Evolutionary conservation across 805 yeast genomes (phyloP).

Genomic region (Sugiyamaella marilandica): DNA sequence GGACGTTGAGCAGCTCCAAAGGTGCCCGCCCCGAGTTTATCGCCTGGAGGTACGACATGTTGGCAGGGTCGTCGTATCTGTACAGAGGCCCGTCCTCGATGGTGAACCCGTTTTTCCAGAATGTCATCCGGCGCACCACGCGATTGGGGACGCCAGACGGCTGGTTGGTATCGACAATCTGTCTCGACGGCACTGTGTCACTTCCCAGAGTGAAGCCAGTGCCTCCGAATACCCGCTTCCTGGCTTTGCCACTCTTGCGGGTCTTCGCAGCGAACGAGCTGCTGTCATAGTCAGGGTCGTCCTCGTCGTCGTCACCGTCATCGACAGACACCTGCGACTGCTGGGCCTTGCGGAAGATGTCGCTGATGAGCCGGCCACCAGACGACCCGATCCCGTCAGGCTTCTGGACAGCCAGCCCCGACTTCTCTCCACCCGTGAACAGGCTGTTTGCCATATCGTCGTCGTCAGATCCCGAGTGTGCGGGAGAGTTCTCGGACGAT

Average conservation of each 20-base stretch:
- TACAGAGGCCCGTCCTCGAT: conserved; percentile 86
- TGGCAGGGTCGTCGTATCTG: conserved; percentile 90
- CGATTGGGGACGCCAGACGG: conserved; percentile 36
- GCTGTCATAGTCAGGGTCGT: conserved; percentile 9
- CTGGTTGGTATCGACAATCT: conserved; percentile 12
- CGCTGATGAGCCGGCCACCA: conserved; percentile 28
- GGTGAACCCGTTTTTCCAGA: conserved; percentile 95
- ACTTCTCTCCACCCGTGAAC: conserved; percentile 63
- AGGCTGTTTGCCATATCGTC: conserved; percentile 36
- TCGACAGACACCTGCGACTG: conserved; percentile 1
- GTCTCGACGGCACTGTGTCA: conserved; percentile 24
- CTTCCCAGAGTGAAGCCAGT: conserved; percentile 34
- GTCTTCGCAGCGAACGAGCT: background rate
- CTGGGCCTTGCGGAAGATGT: conserved; percentile 35
- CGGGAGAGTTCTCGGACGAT: conserved; percentile 33
- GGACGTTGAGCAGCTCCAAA: conserved; percentile 69
- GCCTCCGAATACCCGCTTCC: conserved; percentile 24
- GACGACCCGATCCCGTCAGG: conserved; percentile 39
- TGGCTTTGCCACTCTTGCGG: conserved; percentile 13
- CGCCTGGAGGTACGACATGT: conserved; percentile 69
- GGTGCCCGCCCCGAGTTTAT: conserved; percentile 92
- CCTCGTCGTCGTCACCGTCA: conserved; percentile 24
- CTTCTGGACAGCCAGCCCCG: conserved; percentile 71
- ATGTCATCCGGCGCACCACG: conserved; percentile 77
- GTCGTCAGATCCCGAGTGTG: conserved; percentile 30